phyloP scores from a whole-genome alignment of 2,329 filamentous ascomycete genomes.

The Hymenoscyphus occultus region DNA sequence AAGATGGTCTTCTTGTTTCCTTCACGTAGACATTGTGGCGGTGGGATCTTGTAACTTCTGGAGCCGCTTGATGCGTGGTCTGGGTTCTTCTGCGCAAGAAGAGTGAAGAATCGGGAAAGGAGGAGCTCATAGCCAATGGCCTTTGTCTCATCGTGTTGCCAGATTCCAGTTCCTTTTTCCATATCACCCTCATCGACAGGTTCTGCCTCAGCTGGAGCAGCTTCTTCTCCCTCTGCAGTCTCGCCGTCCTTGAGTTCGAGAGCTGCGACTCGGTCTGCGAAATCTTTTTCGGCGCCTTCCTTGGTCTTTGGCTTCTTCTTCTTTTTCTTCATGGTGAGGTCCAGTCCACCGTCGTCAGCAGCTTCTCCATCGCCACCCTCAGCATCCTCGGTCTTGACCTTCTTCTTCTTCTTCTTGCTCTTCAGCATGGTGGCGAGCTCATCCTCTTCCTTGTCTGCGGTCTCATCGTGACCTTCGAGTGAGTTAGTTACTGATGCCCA shows the following conservation, averaged over 20 bases:
- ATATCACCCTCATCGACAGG: conserved; percentile 36
- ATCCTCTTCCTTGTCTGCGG: conserved; percentile 40
- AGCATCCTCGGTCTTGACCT: conserved; percentile 57
- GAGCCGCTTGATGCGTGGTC: conserved; percentile 85
- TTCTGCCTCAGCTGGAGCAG: conserved; percentile 24
- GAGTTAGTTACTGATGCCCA: conserved; percentile 54
- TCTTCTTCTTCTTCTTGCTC: conserved; percentile 82
- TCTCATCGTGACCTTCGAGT: conserved; percentile 39
- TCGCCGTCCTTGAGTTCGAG: conserved; percentile 35
- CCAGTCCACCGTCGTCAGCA: conserved; percentile 48
- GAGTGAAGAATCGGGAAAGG: conserved; percentile 88
- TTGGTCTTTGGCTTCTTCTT: conserved; percentile 39
- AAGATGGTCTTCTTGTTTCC: conserved; percentile 99
- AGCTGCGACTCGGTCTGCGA: conserved; percentile 36
- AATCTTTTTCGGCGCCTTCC: conserved; percentile 36
- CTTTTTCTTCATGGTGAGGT: conserved; percentile 38
- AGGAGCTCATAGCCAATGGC: conserved; percentile 81
- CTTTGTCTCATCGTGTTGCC: conserved; percentile 36
- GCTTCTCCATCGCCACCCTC: conserved; percentile 54
- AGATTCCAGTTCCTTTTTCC: conserved; percentile 40
- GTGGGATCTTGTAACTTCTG: conserved; percentile 98
- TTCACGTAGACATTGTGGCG: conserved; percentile 97
- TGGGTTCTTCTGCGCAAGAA: conserved; percentile 93
- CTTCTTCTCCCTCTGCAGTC: conserved; percentile 28
- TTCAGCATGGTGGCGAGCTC: conserved; percentile 67